Evolutionary conservation across 176 grass and related monocot species (phyloP).

Genomic region (Carex kokanica): DNA sequence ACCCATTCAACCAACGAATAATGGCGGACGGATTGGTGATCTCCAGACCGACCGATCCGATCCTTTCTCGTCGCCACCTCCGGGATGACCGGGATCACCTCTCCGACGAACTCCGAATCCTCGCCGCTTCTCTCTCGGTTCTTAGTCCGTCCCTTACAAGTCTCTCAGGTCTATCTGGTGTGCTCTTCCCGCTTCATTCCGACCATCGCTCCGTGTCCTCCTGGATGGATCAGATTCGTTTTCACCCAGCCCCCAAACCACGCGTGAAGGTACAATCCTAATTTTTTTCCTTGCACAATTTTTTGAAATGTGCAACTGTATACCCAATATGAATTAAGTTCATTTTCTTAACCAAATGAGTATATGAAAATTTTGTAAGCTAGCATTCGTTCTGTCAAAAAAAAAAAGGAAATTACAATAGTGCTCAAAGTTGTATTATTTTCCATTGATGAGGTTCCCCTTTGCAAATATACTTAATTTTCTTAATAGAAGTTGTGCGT

Average conservation of each 20-base stretch:
- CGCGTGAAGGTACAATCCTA: constrained; percentile 56
- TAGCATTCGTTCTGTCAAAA: background rate
- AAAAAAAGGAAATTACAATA: background rate
- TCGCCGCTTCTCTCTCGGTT: constrained; percentile 38
- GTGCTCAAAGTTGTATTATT: background rate
- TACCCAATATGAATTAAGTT: background rate
- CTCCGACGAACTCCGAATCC: constrained; percentile 33
- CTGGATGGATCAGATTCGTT: constrained; percentile 50
- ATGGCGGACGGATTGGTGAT: constrained; percentile 44
- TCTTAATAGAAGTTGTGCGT: background rate
- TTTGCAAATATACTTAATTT: background rate
- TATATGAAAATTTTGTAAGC: background rate
- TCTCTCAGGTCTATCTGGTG: constrained; percentile 70
- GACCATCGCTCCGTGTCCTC: constrained; percentile 53
- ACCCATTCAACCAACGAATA: background rate
- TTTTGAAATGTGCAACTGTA: background rate
- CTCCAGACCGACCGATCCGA: constrained; percentile 50
- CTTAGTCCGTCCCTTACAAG: constrained; percentile 32
- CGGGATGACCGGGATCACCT: constrained; percentile 16
- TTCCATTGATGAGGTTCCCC: background rate
- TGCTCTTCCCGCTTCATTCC: constrained; percentile 33
- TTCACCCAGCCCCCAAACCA: constrained; percentile 64
- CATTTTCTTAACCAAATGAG: background rate
- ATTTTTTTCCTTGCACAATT: background rate
- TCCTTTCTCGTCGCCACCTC: constrained; percentile 48